These are phyloP conservation scores for Exsudoporus frostii DNA, from an alignment of 768 basidiomycete species.

Conservation along the genomic window DNA sequence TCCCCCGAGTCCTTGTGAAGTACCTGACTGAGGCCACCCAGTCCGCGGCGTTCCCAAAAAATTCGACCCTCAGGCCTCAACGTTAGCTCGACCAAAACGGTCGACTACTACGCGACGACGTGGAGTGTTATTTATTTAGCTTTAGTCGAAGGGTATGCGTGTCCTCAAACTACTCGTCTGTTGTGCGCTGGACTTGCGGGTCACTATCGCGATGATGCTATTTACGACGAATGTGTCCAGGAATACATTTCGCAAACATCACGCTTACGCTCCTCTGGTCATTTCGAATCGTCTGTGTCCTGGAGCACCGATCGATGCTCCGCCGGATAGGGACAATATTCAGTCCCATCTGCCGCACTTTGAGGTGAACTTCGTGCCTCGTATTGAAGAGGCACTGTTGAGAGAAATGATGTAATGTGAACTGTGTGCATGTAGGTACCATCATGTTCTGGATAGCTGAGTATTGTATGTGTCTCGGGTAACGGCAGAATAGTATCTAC, in stretches of 20 bases:
- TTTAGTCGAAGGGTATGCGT: constrained; percentile 43
- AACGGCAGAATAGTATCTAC: too few species aligned
- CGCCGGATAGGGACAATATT: constrained; percentile 49
- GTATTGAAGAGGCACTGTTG: constrained; percentile 23
- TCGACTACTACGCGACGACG: constrained; percentile 42
- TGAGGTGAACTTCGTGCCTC: constrained; percentile 50
- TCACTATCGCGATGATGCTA: too few species aligned
- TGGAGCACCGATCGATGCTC: constrained; percentile 49
- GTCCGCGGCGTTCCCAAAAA: constrained; percentile 53
- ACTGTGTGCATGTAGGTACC: background rate
- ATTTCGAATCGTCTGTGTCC: constrained; percentile 51
- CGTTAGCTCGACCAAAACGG: constrained; percentile 51
- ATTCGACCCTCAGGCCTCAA: constrained; percentile 56
- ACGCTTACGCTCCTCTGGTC: constrained; percentile 63
- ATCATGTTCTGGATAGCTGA: too few species aligned
- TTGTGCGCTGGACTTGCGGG: background rate
- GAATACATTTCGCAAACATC: constrained; percentile 52
- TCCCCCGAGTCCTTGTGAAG: too few species aligned
- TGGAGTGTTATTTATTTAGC: constrained; percentile 50
- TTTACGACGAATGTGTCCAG: constrained; percentile 52
- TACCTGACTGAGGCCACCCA: constrained; percentile 32
- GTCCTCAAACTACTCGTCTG: background rate
- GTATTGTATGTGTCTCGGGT: too few species aligned
- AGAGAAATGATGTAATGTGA: constrained; percentile 14
- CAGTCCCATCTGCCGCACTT: constrained; percentile 58